Base-by-base conservation (phyloP, 163 green algal species). In the Scenedesmus sp. region DNA sequence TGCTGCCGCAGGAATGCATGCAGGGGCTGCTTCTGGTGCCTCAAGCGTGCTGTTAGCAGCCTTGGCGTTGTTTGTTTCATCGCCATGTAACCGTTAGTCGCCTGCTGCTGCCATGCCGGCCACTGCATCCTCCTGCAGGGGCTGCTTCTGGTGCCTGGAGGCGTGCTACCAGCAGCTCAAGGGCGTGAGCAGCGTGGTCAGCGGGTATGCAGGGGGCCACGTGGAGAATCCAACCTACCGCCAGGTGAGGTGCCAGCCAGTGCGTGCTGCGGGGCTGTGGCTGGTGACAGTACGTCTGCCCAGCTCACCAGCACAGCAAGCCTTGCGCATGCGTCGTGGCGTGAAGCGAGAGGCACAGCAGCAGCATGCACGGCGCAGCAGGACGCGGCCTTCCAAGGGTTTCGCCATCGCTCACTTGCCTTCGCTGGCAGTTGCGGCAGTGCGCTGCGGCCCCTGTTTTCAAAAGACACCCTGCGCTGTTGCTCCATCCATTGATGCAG, bases 61-160 rank as follows among this genome's bases (percentile, higher is more conserved):
- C n/a, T n/a, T n/a, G n/a, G n/a, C n/a, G n/a, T n/a, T n/a, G n/a
- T n/a, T n/a, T n/a, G n/a, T n/a, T n/a, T n/a, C n/a, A n/a, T n/a
- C n/a, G n/a, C n/a, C n/a, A n/a, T n/a, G n/a, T n/a, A n/a, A n/a
- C n/a, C n/a, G n/a, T n/a, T n/a, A n/a, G n/a, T n/a, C n/a, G 24
- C 30, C 72, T 81, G 72, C 18, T 42, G 30, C 35, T 46, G 72
- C 33, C 35, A 43, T 80, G 70, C 18, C 30, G 3, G 43, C n/a
- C 33, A n/a, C 35, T 51, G 30, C 26, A 20, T 12, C 49, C 42
- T 92, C 0, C 1, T 84, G 89, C 40, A 88, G 89, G 40, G 92
- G 89, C 35, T 93, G 92, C 85, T 94, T 94, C 83, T 94, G 93
- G 91, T 94, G 93, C 76, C 85, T 93, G 3, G 93, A 95, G 88